Base-by-base conservation (phyloP, 192 early-diverging fungal genomes). In the Coemansia sp. region DNA sequence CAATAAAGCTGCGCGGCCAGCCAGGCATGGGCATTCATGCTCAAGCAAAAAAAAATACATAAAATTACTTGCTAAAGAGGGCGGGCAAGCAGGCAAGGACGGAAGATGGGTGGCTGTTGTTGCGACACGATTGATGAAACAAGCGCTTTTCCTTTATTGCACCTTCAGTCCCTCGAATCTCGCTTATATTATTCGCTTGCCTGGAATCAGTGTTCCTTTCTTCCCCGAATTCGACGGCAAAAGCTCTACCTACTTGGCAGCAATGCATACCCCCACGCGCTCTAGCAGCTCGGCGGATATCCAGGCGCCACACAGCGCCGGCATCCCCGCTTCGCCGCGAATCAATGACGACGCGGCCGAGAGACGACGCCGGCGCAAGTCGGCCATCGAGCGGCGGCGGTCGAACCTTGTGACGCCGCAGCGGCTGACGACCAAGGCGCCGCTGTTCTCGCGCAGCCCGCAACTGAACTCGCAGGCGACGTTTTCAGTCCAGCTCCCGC, bases 261-360 rank as follows among this genome's bases (percentile, higher is more conserved):
- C 69, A 19, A 73, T 27, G 28, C 63, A 53, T 33, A 32, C 63
- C 5, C 24, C 42, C 17, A 55, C 46, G 44, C 40, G 52, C 27
- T 41, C 28, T 9, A 47, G 50, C 53, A 41, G 55, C 33, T 48
- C 37, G 19, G 35, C 41, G 1, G 63, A 73, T n/a, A 33, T 57
- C 18, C 18, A 44, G 30, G 54, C 62, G 42, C 72, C 72, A n/a
- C 65, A 55, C 6, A 67, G 65, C 37, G 65, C 55, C 9, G 72
- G 48, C 3, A 44, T 41, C 37, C 65, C 65, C 11, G 39, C 54
- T 9, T 55, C 72, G 14, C 72, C 72, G 9, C 65, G 65, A 11
- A 43, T 66, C 39, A 80, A 80, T 40, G 78, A 80, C 43, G 78
- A 80, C 45, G 75, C 66, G 18, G 69, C 72, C 5, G 78, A 80